Base-by-base conservation (phyloP, 495 filamentous ascomycete genomes). In the Penicillium turbatum region DNA sequence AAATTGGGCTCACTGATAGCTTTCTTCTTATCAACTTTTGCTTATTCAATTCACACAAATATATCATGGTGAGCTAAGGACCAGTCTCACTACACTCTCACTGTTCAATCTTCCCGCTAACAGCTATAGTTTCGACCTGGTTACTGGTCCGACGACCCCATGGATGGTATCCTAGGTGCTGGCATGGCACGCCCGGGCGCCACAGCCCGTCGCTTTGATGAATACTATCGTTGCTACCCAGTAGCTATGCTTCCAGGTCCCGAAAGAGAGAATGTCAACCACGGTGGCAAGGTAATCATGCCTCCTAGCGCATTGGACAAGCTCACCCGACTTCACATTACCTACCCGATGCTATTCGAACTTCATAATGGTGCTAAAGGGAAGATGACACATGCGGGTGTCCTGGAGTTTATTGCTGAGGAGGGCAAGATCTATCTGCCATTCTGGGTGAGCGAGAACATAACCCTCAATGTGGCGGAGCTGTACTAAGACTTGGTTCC, bases 331-430 rank as follows among this genome's bases (percentile, higher is more conserved):
- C 77, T 98, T n/a, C 93, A 97, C 70, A 95, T 98, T 55, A 90
- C 93, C 56, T 98, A 96, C 74, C 93, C 93, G 0, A 95, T 98
- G 81, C 80, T 97, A 53, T 92, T 98, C 67, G 91, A 97, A 80
- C 78, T 98, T 29, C 84, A 86, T 51, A 97, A 97, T 68, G 91
- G 92, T 4, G 80, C 84, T 16, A 86, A 84, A 64, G 84, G 84
- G 13, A 85, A 76, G 57, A 82, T 84, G 66, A 89, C 90, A 19
- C 95, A 98, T 72, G 91, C 88, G 6, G 93, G 93, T 73, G 95
- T 97, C 42, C 71, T 98, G 55, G 93, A 98, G 66, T 98, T 98
- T 65, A 91, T 96, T 51, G 93, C 93, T 9, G 93, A 97, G 67
- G 93, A 98, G 69, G 93, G 93, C 27, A 88, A 93, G 65, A 90